These are phyloP conservation scores for Aschersonia sp. DNA, from an alignment of 2,329 filamentous ascomycete genomes.

Conservation along the genomic window DNA sequence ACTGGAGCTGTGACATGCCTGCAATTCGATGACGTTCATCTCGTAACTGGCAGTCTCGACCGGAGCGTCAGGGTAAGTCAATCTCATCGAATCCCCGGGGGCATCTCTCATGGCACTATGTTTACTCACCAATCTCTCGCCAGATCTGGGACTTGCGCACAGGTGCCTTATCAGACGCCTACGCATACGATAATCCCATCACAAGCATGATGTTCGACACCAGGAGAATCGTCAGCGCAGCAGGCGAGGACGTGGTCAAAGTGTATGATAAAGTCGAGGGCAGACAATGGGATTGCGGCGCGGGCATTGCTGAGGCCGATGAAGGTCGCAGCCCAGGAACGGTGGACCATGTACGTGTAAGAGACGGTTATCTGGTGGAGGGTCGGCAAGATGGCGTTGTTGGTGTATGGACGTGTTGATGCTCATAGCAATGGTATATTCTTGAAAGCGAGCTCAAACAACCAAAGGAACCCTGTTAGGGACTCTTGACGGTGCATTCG, in stretches of 20 bases:
- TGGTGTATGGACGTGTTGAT: constrained; percentile 72
- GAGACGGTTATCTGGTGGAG: constrained; percentile 88
- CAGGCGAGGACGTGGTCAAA: constrained; percentile 87
- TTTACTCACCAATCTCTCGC: not conserved
- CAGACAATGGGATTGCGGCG: constrained; percentile 90
- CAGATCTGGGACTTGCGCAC: constrained; percentile 98
- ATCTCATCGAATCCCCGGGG: not conserved
- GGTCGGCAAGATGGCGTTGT: constrained; percentile 77
- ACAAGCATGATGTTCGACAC: constrained; percentile 96
- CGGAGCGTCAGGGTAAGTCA: constrained; percentile 78
- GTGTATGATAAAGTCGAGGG: constrained; percentile 97
- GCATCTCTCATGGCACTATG: too few relatives aligned
- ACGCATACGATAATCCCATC: constrained; percentile 82
- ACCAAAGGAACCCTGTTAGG: not conserved
- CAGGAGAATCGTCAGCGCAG: constrained; percentile 77
- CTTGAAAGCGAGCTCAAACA: not conserved
- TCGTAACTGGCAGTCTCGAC: constrained; percentile 87
- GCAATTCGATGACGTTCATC: constrained; percentile 90
- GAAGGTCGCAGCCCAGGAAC: constrained; percentile 49
- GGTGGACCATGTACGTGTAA: constrained; percentile 77
- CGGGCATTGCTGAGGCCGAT: constrained; percentile 57
- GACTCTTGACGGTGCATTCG: too few relatives aligned
- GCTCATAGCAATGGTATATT: constrained; percentile 1
- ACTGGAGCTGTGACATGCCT: constrained; percentile 87
- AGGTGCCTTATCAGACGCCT: constrained; percentile 88